Evolutionary conservation across 2,329 filamentous ascomycete genomes (phyloP), one percentile per base, ranked within the genome.

Genomic region (Escovopsis sp.): DNA sequence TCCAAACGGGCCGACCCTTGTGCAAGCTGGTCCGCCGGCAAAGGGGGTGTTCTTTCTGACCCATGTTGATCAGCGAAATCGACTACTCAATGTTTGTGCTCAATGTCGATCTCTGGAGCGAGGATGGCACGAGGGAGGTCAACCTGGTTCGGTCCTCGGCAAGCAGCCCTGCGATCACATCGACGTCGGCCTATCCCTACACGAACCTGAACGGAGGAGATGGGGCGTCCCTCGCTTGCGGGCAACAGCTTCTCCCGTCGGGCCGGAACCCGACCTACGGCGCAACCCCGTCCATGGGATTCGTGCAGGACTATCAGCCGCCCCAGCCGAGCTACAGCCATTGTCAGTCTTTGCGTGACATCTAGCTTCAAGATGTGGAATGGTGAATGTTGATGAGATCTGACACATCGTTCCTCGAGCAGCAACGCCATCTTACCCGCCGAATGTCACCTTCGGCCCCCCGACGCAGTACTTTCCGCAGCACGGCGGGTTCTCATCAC

Each of bases 141-240:
- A 79, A 79, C 37, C 66, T 80, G 39, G 68, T 76, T 17, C 73
- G 77, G 50, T 67, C 70, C 34, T 71, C 67, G 2, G 75, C 74
- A 41, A 73, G 71, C 18, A 68, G 68, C 3, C 83, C 84, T 2
- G 85, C 82, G 12, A 93, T 93, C 48, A 83, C 79, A 3, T 80
- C 81, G 4, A 83, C 83, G 8, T 81, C 79, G 8, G 78, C 79
- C 4, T 81, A 79, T 6, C 84, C 84, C 1, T 94, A 83, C 50
- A 74, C 50, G 13, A 38, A 48, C 3, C 28, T 72, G 66, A 39
- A 65, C 57, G 36, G 54, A 50, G 43, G 53, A 23, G 54, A 57
- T 27, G 36, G 47, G 9, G 41, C 43, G 3, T 41, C 45, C 17
- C 30, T 44, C 13, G 41, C 48, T 5, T 57, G 57, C 34, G 45